Evolutionary conservation across 768 basidiomycete genomes (phyloP), one percentile per base, ranked within the genome.

Genomic region (Rhodocollybia butyracea): DNA sequence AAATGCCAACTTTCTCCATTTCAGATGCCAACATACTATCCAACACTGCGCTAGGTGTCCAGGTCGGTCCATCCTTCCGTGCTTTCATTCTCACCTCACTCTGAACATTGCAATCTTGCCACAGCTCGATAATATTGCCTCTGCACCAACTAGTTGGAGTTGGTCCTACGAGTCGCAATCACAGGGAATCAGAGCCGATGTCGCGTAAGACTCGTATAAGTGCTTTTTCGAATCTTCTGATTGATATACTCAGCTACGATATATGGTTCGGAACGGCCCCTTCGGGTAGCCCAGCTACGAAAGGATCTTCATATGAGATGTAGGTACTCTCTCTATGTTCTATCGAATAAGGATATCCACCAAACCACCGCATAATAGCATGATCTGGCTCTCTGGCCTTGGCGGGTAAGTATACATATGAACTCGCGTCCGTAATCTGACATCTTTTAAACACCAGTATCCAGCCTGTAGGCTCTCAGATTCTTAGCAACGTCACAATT

Each of bases 301-400:
- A 67, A 6, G 72, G 74, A 5, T 81, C 79, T 5, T 75, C 76
- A 2, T 83, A 71, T 60, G 82, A 83, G 63, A 80, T 83, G 80
- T 80, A 64, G 40, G 77, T 61, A 11, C n/a, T n/a, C n/a, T n/a
- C n/a, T n/a, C n/a, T n/a, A n/a, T n/a, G n/a, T n/a, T n/a, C n/a
- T n/a, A n/a, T n/a, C n/a, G n/a, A n/a, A n/a, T n/a, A n/a, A n/a
- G n/a, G n/a, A n/a, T n/a, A n/a, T n/a, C n/a, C 32, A 27, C 55
- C 57, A 11, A 21, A 17, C 47, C 19, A 21, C 34, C 34, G 2
- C 51, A 26, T 41, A 10, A 17, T 56, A 80, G 79, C 53, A 83
- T 83, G 81, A 81, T 83, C 56, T 83, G 82, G 82, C 74, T 83
- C 26, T 82, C 81, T 50, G 76, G 79, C 34, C 72, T 72, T 12